Evolutionary conservation across 2,329 filamentous ascomycete species (phyloP).

Genomic region (Arthrobotrys sinensis): DNA sequence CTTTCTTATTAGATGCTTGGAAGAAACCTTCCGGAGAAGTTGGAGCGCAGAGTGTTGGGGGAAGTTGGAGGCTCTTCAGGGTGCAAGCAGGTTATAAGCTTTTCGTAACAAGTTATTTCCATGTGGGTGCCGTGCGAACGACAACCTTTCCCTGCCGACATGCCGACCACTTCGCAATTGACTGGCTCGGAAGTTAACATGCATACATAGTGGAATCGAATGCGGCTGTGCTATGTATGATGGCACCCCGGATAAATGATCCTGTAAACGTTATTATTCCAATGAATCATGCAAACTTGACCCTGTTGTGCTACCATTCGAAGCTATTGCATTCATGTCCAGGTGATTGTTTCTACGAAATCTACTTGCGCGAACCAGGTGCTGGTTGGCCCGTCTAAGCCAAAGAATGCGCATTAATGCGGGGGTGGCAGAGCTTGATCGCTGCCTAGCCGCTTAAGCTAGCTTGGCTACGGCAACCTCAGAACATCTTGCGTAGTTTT

Average conservation of each 20-base stretch:
- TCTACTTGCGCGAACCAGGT: not conserved
- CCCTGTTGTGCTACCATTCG: not conserved
- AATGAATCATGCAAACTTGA: not conserved
- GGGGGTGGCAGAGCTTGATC: slow-evolving; percentile 29
- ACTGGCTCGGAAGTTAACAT: not conserved
- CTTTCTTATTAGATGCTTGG: not conserved
- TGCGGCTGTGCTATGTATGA: slow-evolving; percentile 10
- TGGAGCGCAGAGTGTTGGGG: not conserved
- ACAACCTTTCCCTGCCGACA: not conserved
- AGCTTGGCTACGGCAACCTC: not conserved
- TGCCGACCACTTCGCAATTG: slow-evolving; percentile 1
- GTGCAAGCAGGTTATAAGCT: slow-evolving; percentile 6
- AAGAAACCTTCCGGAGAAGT: not conserved
- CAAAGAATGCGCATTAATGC: too few relatives aligned
- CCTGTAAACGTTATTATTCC: not conserved
- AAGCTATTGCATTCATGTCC: not conserved
- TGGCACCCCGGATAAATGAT: not conserved
- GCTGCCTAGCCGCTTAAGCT: slow-evolving; percentile 18
- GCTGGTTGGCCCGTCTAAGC: not conserved
- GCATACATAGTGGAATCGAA: not conserved
- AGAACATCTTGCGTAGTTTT: not conserved
- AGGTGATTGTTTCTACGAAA: slow-evolving; percentile 5
- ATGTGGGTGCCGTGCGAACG: not conserved
- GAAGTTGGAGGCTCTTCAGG: not conserved
- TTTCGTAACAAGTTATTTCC: not conserved